Evolutionary conservation across 140 eudicot species (phyloP).

Genomic region (Erigeron philadelphicus): DNA sequence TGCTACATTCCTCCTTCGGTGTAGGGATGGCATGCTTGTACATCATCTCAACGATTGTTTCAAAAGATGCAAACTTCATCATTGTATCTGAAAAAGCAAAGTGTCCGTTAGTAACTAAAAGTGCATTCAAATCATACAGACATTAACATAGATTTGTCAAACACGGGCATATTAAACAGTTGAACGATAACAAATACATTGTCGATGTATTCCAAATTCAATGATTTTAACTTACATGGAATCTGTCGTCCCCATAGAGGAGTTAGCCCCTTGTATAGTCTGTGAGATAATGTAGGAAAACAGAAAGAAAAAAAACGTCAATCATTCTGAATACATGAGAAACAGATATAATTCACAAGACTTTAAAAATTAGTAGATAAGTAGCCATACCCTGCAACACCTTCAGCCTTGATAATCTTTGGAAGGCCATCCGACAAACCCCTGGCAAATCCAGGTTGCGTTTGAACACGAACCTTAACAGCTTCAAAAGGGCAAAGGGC

Average conservation of each 20-base stretch:
- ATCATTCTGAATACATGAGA: not conserved
- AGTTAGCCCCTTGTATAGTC: constrained; percentile 69
- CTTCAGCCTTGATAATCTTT: constrained; percentile 63
- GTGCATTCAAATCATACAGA: not conserved
- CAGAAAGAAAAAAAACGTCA: not conserved
- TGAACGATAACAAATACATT: too few species aligned
- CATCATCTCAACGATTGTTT: constrained; percentile 59
- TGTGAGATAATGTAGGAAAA: constrained; percentile 16
- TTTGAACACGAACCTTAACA: constrained; percentile 83
- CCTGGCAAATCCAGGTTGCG: constrained; percentile 77
- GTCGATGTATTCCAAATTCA: not conserved
- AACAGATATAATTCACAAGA: not conserved
- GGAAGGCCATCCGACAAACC: constrained; percentile 77
- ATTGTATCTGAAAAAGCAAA: constrained; percentile 50
- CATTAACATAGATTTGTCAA: too few species aligned
- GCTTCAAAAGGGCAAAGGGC: constrained; percentile 89
- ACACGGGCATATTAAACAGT: too few species aligned
- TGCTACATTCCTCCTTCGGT: constrained; percentile 74
- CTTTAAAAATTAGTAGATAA: not conserved
- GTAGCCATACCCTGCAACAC: constrained; percentile 55
- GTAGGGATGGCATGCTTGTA: constrained; percentile 70
- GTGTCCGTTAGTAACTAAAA: not conserved
- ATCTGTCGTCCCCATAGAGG: constrained; percentile 90
- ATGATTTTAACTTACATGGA: constrained; percentile 53
- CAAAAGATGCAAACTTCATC: constrained; percentile 92